Conservation (phyloP, 2,329 filamentous ascomycete genomes). For the Cadophora luteo-olivacea region DNA sequence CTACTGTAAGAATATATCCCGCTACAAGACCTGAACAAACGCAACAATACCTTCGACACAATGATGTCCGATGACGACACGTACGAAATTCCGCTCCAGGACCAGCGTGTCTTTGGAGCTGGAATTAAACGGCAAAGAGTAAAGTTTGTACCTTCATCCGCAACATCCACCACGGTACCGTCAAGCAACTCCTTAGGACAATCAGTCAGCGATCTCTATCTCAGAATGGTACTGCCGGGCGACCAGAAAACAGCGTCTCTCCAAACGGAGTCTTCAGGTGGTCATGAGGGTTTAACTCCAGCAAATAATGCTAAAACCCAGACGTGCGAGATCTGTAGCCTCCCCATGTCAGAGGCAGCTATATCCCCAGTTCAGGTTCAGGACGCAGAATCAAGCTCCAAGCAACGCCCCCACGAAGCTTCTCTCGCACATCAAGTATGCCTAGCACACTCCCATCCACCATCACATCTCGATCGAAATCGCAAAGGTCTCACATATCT, state of each 20-base stretch:
- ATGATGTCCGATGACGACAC: slow-evolving; percentile 56
- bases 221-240: slow-evolving; percentile 64
- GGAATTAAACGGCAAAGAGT: slow-evolving; percentile 68
- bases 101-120: slow-evolving; percentile 66
- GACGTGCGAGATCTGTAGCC: slow-evolving; percentile 64
- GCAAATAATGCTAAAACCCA: neutral
- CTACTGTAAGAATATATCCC: neutral
- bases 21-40: neutral
- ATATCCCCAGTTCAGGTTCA: neutral
- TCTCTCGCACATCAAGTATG: slow-evolving; percentile 76
- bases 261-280: neutral
- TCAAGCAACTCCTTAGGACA: slow-evolving; percentile 39
- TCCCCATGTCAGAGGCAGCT: slow-evolving; percentile 52
- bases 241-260: slow-evolving; percentile 13
- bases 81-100: slow-evolving; percentile 62
- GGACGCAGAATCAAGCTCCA: slow-evolving; percentile 35
- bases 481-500: slow-evolving; percentile 74
- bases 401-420: slow-evolving; percentile 56
- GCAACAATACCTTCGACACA: neutral
- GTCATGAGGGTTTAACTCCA: neutral
- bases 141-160: slow-evolving; percentile 57
- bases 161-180: slow-evolving; percentile 33
- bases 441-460: slow-evolving; percentile 72
- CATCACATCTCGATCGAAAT: slow-evolving; percentile 72
- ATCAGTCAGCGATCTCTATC: slow-evolving; percentile 61